Percentiles rank a stretch among this genome's conserved stretches.
phyloP scores from a whole-genome alignment of 352 stramenopile genomes.

The Phytopythium ostracodes region DNA sequence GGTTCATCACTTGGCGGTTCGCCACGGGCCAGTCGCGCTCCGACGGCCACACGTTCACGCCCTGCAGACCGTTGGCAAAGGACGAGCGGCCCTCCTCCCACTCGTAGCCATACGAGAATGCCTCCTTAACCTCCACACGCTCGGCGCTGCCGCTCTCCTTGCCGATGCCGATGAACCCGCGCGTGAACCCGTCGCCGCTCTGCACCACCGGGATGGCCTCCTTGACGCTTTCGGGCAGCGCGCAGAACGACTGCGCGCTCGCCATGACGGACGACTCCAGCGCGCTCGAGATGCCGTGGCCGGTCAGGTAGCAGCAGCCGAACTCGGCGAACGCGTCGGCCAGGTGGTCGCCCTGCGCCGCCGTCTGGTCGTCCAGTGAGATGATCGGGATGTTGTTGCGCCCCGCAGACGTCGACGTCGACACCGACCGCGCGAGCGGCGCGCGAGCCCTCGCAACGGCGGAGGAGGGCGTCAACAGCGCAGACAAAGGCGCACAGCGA shows the following conservation, averaged over 20 bases:
- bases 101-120: conserved; percentile 81
- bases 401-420: neutral
- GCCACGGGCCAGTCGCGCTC: conserved; percentile 18
- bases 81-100: conserved; percentile 26
- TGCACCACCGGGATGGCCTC: conserved; percentile 52
- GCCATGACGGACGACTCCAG: conserved; percentile 50
- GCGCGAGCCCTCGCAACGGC: neutral
- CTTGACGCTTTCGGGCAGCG: conserved; percentile 44
- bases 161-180: conserved; percentile 74
- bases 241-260: conserved; percentile 55
- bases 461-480: neutral
- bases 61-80: conserved; percentile 66
- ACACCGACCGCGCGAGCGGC: neutral
- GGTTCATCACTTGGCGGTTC: conserved; percentile 41
- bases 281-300: conserved; percentile 48
- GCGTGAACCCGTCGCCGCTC: conserved; percentile 69
- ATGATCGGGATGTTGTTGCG: conserved; percentile 33
- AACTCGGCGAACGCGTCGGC: conserved; percentile 60
- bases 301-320: conserved; percentile 71
- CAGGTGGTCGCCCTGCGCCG: conserved; percentile 32
- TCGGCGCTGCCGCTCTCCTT: conserved; percentile 77
- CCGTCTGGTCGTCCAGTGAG: conserved; percentile 44
- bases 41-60: conserved; percentile 66
- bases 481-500: neutral
- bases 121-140: conserved; percentile 78